These are phyloP conservation scores for Pleoardoris graminearum DNA, from an alignment of 2,329 filamentous ascomycete genomes.

Conservation along the genomic window DNA sequence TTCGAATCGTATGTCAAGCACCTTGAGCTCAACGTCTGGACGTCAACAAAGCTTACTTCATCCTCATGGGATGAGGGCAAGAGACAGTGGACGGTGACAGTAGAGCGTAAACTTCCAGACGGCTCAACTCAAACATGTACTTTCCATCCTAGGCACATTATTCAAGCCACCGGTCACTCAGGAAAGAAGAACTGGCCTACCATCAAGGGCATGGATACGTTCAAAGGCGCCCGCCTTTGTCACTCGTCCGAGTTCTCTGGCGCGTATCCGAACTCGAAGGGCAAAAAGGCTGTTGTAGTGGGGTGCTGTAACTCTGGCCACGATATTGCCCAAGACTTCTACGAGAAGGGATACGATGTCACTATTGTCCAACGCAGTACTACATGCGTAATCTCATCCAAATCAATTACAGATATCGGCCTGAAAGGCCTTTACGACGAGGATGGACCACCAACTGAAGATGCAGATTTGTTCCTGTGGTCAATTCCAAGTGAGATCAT, in stretches of 20 bases:
- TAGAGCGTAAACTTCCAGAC: constrained; percentile 30
- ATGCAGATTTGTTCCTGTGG: constrained; percentile 36
- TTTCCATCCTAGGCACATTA: constrained; percentile 33
- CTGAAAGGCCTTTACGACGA: constrained; percentile 37
- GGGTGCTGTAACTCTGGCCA: constrained; percentile 56
- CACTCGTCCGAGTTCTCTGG: constrained; percentile 38
- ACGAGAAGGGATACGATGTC: constrained; percentile 47
- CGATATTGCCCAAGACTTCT: constrained; percentile 55
- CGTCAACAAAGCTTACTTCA: constrained; percentile 42
- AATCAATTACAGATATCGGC: constrained; percentile 32
- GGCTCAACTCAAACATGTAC: constrained; percentile 29
- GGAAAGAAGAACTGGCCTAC: constrained; percentile 39
- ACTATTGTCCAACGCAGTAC: constrained; percentile 53
- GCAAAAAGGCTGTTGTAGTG: constrained; percentile 52
- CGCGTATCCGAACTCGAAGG: constrained; percentile 37
- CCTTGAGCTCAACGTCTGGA: constrained; percentile 47
- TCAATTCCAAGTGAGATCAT: constrained; percentile 41
- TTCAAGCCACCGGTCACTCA: constrained; percentile 38
- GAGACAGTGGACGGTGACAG: constrained; percentile 44
- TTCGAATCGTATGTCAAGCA: constrained; percentile 45
- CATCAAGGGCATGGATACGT: constrained; percentile 38
- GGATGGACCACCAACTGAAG: constrained; percentile 30
- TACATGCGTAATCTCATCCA: constrained; percentile 44
- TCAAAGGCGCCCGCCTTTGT: constrained; percentile 43
- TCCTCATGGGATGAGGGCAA: constrained; percentile 45